A percentile compares a stretch with the other conserved stretches of the same genome.
Conservation (phyloP, 2,329 filamentous ascomycete genomes). For the Saccharata proteae region DNA sequence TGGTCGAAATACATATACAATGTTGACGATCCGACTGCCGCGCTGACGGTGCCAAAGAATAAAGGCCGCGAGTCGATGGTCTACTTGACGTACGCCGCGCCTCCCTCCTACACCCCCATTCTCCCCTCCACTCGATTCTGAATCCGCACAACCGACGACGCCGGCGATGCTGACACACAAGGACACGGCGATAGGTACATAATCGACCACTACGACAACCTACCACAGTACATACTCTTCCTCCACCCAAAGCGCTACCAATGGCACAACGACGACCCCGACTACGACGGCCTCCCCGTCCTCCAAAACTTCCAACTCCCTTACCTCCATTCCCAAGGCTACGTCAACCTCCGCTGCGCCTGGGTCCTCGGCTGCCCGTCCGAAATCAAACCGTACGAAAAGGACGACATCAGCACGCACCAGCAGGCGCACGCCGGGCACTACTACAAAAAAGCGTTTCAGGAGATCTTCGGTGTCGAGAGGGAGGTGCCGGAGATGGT, state of each 20-base stretch:
- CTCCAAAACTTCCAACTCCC: conserved; percentile 36
- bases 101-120: neutral
- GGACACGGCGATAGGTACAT: conserved; percentile 22
- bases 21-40: conserved; percentile 27
- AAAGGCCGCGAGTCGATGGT: conserved; percentile 39
- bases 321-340: conserved; percentile 38
- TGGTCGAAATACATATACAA: conserved; percentile 31
- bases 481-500: conserved; percentile 30
- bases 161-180: conserved; percentile 4
- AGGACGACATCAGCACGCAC: conserved; percentile 26
- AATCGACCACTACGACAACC: conserved; percentile 26
- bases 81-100: conserved; percentile 31
- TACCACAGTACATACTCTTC: conserved; percentile 30
- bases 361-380: conserved; percentile 41
- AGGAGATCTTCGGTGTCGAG: conserved; percentile 33
- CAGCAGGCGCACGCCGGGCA: conserved; percentile 35
- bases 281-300: conserved; percentile 38
- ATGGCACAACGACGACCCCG: conserved; percentile 41
- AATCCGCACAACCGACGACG: neutral
- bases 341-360: conserved; percentile 42
- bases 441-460: conserved; percentile 37
- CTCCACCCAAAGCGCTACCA: conserved; percentile 31
- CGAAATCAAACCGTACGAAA: conserved; percentile 35
- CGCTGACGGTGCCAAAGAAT: conserved; percentile 32
- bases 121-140: neutral